Base-by-base conservation (phyloP, 179 eudicot species). In the Dionaea muscipula region DNA sequence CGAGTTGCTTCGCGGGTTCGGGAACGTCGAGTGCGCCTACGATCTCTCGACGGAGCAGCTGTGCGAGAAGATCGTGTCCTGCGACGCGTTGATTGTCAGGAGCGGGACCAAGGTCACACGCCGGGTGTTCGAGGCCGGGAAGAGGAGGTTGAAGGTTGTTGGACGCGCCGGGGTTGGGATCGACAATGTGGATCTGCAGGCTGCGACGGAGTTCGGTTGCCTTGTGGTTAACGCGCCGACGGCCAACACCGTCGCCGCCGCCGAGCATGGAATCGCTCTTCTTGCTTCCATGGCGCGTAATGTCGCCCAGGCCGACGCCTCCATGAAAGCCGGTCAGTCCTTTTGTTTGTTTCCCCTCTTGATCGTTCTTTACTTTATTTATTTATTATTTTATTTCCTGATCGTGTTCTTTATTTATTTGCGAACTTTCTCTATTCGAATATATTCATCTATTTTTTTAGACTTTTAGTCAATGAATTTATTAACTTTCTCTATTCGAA, bases 271-370 rank as follows among this genome's bases (percentile, higher is more conserved):
- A 49, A 83, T 83, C 41, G 88, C 95, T 9, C 38, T 86, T 63
- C 73, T 86, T 10, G 67, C 84, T 26, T 26, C 82, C 53, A 86
- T 86, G 93, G 83, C 95, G 19, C 64, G 88, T 14, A 83, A 86
- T 51, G 83, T 86, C 46, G 75, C 95, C 18, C 95, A 83, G 55
- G 78, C 88, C 51, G 93, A 86, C 72, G 93, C 95, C 44, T 86
- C 95, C 68, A 72, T 83, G 53, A 86, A 86, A 75, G 76, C 88
- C 43, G 93, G 95, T 83, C n/a, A n/a, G n/a, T n/a, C n/a, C n/a
- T n/a, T n/a, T n/a, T n/a, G n/a, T n/a, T n/a, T n/a, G n/a, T n/a
- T n/a, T n/a, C n/a, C n/a, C n/a, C n/a, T n/a, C n/a, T n/a, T n/a
- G n/a, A n/a, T n/a, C n/a, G n/a, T n/a, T n/a, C n/a, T n/a, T n/a